Conservation (phyloP, 768 basidiomycete genomes). For the Boletus sp. region DNA sequence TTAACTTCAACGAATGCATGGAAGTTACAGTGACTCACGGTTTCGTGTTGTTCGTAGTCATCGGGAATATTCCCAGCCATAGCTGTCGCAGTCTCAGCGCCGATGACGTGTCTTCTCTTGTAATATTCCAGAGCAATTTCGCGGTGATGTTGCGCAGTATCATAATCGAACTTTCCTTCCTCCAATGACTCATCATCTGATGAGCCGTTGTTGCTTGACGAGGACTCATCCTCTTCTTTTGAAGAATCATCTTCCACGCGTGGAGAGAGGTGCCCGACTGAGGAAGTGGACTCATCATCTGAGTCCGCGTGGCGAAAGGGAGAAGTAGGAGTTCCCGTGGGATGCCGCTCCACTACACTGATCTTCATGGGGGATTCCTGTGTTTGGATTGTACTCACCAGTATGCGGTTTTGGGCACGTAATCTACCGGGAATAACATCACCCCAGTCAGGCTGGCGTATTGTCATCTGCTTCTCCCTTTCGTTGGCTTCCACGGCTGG, state of each 20-base stretch:
- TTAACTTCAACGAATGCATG: conserved; percentile 3
- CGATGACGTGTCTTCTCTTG: conserved; percentile 56
- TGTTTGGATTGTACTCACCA: conserved; percentile 29
- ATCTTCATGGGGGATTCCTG: conserved; percentile 58
- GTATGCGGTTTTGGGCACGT: conserved; percentile 37
- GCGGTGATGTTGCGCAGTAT: conserved; percentile 66
- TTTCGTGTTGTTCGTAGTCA: conserved; percentile 43
- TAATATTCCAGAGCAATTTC: conserved; percentile 75
- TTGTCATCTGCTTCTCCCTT: conserved; percentile 7
- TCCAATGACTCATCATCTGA: conserved; percentile 41
- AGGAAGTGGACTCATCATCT: conserved; percentile 62
- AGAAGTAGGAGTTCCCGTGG: conserved; percentile 29
- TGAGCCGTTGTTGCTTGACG: conserved; percentile 27
- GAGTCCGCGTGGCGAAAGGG: conserved; percentile 44
- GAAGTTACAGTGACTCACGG: conserved; percentile 33
- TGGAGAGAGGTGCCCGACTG: conserved; percentile 32
- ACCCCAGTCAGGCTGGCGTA: conserved; percentile 44
- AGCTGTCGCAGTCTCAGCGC: conserved; percentile 49
- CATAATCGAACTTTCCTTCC: conserved; percentile 57
- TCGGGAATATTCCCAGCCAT: conserved; percentile 49
- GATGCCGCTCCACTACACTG: conserved; percentile 65
- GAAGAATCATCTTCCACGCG: conserved; percentile 30
- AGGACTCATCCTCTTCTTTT: conserved; percentile 17
- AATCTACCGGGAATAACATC: conserved; percentile 54
- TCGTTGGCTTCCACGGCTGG: conserved; percentile 23